phyloP scores from a whole-genome alignment of 2,329 filamentous ascomycete species.

The Raffaelea arxii region DNA sequence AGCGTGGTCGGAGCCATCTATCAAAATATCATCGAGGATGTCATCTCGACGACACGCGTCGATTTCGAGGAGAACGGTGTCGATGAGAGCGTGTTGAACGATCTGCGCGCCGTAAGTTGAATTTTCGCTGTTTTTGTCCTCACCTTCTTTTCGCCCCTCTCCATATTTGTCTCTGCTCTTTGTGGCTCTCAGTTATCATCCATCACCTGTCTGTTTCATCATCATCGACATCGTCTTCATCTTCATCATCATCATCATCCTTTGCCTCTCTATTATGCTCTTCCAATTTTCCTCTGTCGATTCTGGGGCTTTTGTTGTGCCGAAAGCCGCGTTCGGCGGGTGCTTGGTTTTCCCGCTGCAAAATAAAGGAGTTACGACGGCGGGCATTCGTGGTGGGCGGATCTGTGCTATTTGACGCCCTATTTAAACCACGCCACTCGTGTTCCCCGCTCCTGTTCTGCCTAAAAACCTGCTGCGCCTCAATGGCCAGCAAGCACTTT shows the following conservation, averaged over 20 bases:
- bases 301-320: too few species aligned
- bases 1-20: conserved; percentile 66
- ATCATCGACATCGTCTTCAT: too few species aligned
- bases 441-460: conserved; percentile 14
- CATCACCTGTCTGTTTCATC: too few species aligned
- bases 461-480: conserved; percentile 9
- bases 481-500: too few species aligned
- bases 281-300: too few species aligned
- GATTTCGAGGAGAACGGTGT: conserved; percentile 97
- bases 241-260: too few species aligned
- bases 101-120: conserved; percentile 72
- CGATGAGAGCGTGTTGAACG: conserved; percentile 74
- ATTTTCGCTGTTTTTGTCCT: neutral
- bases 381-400: conserved; percentile 4
- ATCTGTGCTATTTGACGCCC: conserved; percentile 6
- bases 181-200: too few species aligned
- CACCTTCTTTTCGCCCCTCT: neutral
- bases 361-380: too few species aligned
- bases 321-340: too few species aligned
- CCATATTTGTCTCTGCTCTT: too few species aligned
- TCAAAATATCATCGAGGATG: conserved; percentile 66
- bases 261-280: too few species aligned
- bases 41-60: conserved; percentile 83
- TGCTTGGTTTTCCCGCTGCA: too few species aligned
- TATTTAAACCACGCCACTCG: conserved; percentile 25